Percentiles rank a stretch among this genome's conserved stretches.
Conservation (phyloP, 257 asterid genomes). For the Solanum pinnatisectum region DNA sequence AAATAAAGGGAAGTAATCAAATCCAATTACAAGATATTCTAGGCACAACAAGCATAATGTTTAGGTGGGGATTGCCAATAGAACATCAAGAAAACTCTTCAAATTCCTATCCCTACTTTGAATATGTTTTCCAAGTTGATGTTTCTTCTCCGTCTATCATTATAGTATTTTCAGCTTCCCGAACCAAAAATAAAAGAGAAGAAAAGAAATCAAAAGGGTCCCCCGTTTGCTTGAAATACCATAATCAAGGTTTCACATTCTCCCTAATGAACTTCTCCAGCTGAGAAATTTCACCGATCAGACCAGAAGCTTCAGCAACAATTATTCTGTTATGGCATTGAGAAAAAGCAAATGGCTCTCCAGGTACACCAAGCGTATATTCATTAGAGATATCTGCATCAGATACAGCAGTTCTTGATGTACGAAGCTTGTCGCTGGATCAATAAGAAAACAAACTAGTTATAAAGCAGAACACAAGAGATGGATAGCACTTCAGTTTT, state of each 20-base stretch:
- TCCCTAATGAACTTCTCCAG: conserved; percentile 70
- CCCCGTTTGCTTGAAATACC: neutral
- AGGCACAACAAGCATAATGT: neutral
- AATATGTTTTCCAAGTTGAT: neutral
- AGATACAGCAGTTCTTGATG: too few relatives aligned
- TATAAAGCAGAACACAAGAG: neutral
- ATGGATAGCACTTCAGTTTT: neutral
- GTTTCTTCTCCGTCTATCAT: neutral
- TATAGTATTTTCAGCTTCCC: neutral
- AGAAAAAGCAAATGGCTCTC: too few relatives aligned
- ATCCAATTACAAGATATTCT: neutral
- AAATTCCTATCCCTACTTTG: neutral
- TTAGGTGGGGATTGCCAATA: neutral
- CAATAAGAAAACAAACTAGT: too few relatives aligned
- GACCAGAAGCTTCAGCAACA: neutral
- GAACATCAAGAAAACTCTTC: neutral
- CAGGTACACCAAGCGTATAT: too few relatives aligned
- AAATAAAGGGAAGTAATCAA: neutral
- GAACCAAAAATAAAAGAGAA: too few relatives aligned
- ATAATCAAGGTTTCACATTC: conserved; percentile 34
- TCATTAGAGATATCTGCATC: too few relatives aligned
- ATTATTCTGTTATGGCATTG: too few relatives aligned
- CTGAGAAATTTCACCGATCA: conserved; percentile 46
- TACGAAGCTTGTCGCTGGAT: too few relatives aligned
- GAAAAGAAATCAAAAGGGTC: too few relatives aligned